Evolutionary conservation across 169 alveolate genomes (phyloP), one percentile per base, ranked within the genome.

Genomic region (Cryptosporidium baileyi): DNA sequence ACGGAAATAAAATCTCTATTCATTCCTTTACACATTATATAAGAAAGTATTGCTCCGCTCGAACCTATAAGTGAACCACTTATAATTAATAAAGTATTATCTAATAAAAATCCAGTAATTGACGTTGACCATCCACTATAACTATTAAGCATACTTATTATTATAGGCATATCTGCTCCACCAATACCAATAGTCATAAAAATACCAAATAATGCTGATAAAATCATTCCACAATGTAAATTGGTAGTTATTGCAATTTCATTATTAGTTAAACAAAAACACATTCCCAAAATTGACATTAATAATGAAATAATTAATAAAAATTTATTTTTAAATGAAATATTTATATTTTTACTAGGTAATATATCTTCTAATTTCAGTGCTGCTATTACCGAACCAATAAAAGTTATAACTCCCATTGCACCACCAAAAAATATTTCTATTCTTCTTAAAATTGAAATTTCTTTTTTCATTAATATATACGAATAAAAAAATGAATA

Each of bases 71-170:
- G 74, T 30, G 94, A 89, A 7, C 95, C 95, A 36, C 92, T 82
- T 22, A 92, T 89, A 62, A 94, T 93, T 43, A 94, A 89, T 9
- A 91, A 67, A 57, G 90, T 88, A 80, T 91, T 91, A 60, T 92
- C 89, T 38, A 92, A 89, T 88, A 94, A 62, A 63, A 93, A 90
- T 2, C 96, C 96, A 65, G 89, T 90, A 17, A 93, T 94, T 22
- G 94, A 91, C 13, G 92, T 74, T 19, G 97, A 93, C 96, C 96
- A 94, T 30, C 97, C 97, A 26, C 94, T 89, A 80, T 94, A 92
- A 60, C 95, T 90, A 88, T 93, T 94, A 59, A 94, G 63, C 80
- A 93, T 93, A 15, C 96, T 91, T 61, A 94, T 91, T 45, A 92
- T 93, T 67, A 94, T 94, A 1, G 96, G 96, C 96, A 94, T 93